A percentile compares a stretch with the other conserved stretches of the same genome.
These are phyloP conservation scores for Cercospora zeina DNA, from an alignment of 2,329 filamentous ascomycete genomes.

Conservation along the genomic window DNA sequence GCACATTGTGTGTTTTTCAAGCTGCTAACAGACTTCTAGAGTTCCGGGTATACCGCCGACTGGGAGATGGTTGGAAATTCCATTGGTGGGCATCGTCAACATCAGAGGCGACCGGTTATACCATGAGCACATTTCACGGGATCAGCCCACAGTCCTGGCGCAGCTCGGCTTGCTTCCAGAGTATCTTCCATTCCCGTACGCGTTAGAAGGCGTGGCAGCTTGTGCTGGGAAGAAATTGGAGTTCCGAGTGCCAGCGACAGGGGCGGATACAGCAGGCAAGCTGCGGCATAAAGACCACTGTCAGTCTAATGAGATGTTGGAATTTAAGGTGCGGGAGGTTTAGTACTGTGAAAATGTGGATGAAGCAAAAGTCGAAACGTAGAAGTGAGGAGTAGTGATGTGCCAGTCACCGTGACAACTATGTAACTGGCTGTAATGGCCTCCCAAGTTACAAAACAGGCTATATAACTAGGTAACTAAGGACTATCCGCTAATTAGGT, in stretches of 20 bases:
- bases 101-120: slow-evolving; percentile 67
- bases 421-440: too few species aligned
- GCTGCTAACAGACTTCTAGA: slow-evolving; percentile 38
- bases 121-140: slow-evolving; percentile 72
- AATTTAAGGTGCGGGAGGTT: slow-evolving; percentile 23
- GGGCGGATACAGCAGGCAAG: slow-evolving; percentile 56
- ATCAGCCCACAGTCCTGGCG: slow-evolving; percentile 62
- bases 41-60: slow-evolving; percentile 62
- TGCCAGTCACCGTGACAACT: too few species aligned
- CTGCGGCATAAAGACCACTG: slow-evolving; percentile 52
- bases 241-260: slow-evolving; percentile 62
- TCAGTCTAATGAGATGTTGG: slow-evolving; percentile 60
- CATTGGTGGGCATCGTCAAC: slow-evolving; percentile 65
- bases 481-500: too few species aligned
- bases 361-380: too few species aligned
- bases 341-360: background rate
- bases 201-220: slow-evolving; percentile 7
- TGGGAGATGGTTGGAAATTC: slow-evolving; percentile 54
- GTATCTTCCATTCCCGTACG: slow-evolving; percentile 58
- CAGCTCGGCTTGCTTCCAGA: slow-evolving; percentile 65
- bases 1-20: background rate
- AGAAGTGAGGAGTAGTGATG: too few species aligned
- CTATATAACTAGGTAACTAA: too few species aligned
- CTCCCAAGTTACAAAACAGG: too few species aligned
- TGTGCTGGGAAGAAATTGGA: slow-evolving; percentile 52